phyloP scores from a whole-genome alignment of 768 basidiomycete genomes.

The Leccinum subtestaceum region DNA sequence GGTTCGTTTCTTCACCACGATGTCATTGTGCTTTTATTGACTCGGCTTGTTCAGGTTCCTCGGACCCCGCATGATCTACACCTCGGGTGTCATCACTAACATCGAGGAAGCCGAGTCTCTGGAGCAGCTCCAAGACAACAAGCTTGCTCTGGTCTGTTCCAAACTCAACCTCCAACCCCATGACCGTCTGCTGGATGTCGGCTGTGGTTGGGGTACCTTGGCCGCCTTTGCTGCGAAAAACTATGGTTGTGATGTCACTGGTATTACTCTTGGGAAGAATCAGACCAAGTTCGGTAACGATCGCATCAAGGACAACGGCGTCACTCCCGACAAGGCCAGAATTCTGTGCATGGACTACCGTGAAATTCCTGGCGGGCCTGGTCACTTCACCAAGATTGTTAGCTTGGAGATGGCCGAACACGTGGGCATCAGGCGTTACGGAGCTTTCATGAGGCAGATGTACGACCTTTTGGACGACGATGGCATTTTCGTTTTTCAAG shows the following conservation, averaged over 20 bases:
- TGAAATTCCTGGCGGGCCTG: conserved; percentile 74
- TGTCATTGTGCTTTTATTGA: not conserved
- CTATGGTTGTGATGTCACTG: conserved; percentile 93
- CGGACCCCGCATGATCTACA: conserved; percentile 96
- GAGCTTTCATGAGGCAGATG: conserved; percentile 83
- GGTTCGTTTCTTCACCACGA: conserved; percentile 37
- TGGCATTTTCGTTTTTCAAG: conserved; percentile 92
- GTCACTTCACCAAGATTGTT: conserved; percentile 91
- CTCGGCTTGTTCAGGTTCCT: conserved; percentile 61
- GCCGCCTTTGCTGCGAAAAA: conserved; percentile 95
- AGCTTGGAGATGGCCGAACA: conserved; percentile 99
- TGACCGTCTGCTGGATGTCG: conserved; percentile 82
- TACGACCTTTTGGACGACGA: conserved; percentile 94
- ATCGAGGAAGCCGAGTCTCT: conserved; percentile 73
- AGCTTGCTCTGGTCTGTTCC: conserved; percentile 90
- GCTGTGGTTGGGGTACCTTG: conserved; percentile 97
- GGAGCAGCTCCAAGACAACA: conserved; percentile 97
- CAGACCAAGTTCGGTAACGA: conserved; percentile 92
- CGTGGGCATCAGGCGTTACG: conserved; percentile 93
- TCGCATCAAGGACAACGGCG: conserved; percentile 78
- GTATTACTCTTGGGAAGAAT: conserved; percentile 88
- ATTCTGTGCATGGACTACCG: conserved; percentile 94
- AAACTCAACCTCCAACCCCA: conserved; percentile 87
- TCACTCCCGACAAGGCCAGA: conserved; percentile 68
- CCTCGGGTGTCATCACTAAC: conserved; percentile 82